Conservation (phyloP, 176 grass and related monocot genomes). For the Eragrostis nindensis region DNA sequence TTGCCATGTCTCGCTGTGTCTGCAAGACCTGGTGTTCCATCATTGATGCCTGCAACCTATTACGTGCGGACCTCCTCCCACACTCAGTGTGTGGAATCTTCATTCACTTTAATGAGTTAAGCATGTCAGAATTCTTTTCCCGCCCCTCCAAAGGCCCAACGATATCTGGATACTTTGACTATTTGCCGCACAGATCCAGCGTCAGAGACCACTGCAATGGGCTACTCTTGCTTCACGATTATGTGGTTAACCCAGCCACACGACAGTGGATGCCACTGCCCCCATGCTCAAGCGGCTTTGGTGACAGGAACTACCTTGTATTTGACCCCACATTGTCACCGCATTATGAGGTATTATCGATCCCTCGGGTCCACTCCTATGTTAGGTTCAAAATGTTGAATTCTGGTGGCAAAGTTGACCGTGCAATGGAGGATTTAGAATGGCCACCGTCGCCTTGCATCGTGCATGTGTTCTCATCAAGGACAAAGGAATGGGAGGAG, state of each 20-base stretch:
- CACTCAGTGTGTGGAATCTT: not conserved
- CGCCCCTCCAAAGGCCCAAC: not conserved
- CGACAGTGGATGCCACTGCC: not conserved
- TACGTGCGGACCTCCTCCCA: not conserved
- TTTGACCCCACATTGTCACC: slow-evolving; percentile 3
- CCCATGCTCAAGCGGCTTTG: not conserved
- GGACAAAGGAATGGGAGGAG: slow-evolving; percentile 8
- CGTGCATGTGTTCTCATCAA: not conserved
- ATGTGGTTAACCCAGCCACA: slow-evolving; percentile 15
- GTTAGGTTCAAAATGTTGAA: not conserved
- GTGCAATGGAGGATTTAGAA: slow-evolving; percentile 3
- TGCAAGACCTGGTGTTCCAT: not conserved
- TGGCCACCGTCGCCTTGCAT: not conserved
- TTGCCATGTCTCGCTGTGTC: not conserved
- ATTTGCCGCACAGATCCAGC: not conserved
- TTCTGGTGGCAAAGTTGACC: not conserved
- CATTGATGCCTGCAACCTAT: not conserved
- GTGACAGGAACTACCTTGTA: not conserved
- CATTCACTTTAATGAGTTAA: not conserved
- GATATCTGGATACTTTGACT: not conserved
- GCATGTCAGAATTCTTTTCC: slow-evolving; percentile 5
- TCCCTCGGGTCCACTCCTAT: not conserved
- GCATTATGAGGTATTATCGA: slow-evolving; percentile 4
- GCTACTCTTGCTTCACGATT: not conserved
- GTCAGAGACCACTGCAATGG: not conserved